Conservation (phyloP, 768 basidiomycete genomes). For the Grammothele lineata region DNA sequence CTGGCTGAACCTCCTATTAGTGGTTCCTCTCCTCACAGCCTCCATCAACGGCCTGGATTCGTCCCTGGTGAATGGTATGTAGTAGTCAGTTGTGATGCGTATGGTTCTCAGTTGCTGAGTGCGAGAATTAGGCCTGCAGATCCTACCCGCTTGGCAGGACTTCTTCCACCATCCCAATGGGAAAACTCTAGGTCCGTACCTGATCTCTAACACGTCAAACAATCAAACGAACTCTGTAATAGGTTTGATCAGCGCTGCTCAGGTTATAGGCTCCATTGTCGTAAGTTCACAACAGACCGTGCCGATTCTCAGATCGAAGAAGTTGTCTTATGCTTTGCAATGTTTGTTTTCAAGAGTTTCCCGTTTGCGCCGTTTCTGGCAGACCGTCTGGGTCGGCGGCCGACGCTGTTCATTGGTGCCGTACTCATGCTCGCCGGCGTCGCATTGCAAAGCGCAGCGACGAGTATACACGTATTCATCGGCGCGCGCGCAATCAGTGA, state of each 20-base stretch:
- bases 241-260: constrained; percentile 66
- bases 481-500: constrained; percentile 51
- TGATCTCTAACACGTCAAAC: neutral
- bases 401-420: constrained; percentile 56
- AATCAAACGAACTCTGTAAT: neutral
- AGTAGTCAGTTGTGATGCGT: constrained; percentile 19
- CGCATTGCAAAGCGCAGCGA: constrained; percentile 46
- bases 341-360: constrained; percentile 47
- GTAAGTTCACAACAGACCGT: no score
- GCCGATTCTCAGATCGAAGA: no score
- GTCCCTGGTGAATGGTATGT: constrained; percentile 55
- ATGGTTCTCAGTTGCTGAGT: constrained; percentile 19
- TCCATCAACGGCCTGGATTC: constrained; percentile 66
- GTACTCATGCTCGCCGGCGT: constrained; percentile 63
- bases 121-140: constrained; percentile 52
- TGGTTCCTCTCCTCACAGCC: constrained; percentile 63
- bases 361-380: constrained; percentile 60
- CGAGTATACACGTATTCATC: constrained; percentile 47
- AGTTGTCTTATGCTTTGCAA: no score
- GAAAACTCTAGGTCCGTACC: constrained; percentile 40
- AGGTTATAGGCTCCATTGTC: constrained; percentile 31
- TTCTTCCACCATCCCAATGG: constrained; percentile 53
- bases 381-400: constrained; percentile 58
- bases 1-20: constrained; percentile 51
- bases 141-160: constrained; percentile 58